Conservation (phyloP, 495 filamentous ascomycete genomes). For the Neurospora sp. region DNA sequence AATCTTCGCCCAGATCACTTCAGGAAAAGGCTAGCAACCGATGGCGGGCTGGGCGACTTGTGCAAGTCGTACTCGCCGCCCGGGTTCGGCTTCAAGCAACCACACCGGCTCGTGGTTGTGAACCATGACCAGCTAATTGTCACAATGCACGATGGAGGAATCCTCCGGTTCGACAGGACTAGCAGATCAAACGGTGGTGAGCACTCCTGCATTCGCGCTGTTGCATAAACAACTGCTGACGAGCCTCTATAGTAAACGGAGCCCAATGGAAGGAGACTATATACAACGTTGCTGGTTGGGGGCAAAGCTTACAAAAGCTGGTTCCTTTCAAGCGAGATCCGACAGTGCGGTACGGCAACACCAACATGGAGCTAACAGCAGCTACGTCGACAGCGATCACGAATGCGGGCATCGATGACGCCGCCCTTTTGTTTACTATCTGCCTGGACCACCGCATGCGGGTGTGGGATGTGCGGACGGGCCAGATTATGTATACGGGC, state of each 20-base stretch:
- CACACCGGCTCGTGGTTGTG: slow-evolving; percentile 70
- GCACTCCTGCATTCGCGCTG: slow-evolving; percentile 3
- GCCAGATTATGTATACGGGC: slow-evolving; percentile 57
- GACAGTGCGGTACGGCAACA: slow-evolving; percentile 53
- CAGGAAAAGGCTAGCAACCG: slow-evolving; percentile 50
- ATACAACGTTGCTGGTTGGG: slow-evolving; percentile 72
- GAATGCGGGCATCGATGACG: slow-evolving; percentile 30
- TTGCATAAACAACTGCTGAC: not conserved
- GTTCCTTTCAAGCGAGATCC: slow-evolving; percentile 59
- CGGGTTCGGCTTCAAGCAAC: slow-evolving; percentile 64
- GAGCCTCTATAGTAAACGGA: slow-evolving; percentile 29
- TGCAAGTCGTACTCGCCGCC: slow-evolving; percentile 64
- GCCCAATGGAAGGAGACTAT: slow-evolving; percentile 64
- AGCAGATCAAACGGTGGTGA: slow-evolving; percentile 54
- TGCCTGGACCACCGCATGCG: slow-evolving; percentile 79
- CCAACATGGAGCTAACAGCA: slow-evolving; percentile 54
- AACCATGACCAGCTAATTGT: slow-evolving; percentile 64
- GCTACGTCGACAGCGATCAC: slow-evolving; percentile 50
- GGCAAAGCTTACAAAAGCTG: slow-evolving; percentile 57
- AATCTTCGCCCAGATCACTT: slow-evolving; percentile 75
- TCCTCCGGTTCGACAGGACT: slow-evolving; percentile 61
- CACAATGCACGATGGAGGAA: slow-evolving; percentile 70
- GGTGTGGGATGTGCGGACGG: slow-evolving; percentile 71
- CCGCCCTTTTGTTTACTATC: slow-evolving; percentile 64
- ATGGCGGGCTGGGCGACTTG: slow-evolving; percentile 60